Percentiles rank a stretch among this genome's conserved stretches.
phyloP scores from a whole-genome alignment of 768 basidiomycete genomes.

The Pleurotus sapidus region DNA sequence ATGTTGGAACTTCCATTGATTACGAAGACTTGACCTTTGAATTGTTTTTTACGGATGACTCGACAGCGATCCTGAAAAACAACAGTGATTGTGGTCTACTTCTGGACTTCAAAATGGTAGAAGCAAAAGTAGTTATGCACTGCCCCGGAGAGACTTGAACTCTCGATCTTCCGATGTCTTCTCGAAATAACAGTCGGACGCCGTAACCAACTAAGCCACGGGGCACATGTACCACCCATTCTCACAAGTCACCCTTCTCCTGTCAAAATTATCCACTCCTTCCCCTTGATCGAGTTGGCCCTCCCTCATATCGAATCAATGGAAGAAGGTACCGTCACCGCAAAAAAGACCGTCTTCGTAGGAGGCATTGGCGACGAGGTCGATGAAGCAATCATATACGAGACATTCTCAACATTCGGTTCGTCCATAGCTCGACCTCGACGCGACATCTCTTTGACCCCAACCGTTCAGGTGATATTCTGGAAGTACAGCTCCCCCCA shows the following conservation, averaged over 20 bases:
- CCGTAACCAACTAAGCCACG: slow-evolving; percentile 9
- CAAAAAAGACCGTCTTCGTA: slow-evolving; percentile 85
- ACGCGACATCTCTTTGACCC: slow-evolving; percentile 9
- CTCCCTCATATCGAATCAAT: slow-evolving; percentile 31
- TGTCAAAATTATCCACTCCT: background rate
- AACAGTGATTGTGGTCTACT: too few relatives aligned
- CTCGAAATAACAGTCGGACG: slow-evolving; percentile 7
- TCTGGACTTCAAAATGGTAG: too few relatives aligned
- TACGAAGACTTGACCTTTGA: too few relatives aligned
- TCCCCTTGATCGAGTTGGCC: background rate
- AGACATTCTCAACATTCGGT: slow-evolving; percentile 90
- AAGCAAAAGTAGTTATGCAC: too few relatives aligned
- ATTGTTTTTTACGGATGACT: too few relatives aligned
- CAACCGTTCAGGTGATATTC: slow-evolving; percentile 70
- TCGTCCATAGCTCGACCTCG: slow-evolving; percentile 18
- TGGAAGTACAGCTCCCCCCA: slow-evolving; percentile 86
- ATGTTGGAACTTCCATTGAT: too few relatives aligned
- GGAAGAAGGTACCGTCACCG: slow-evolving; percentile 74
- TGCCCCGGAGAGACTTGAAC: slow-evolving; percentile 9
- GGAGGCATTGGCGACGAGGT: slow-evolving; percentile 84
- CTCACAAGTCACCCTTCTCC: background rate
- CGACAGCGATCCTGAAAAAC: too few relatives aligned
- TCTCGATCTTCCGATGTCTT: slow-evolving; percentile 7
- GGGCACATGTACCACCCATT: background rate
- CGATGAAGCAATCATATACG: slow-evolving; percentile 72